These are phyloP conservation scores for Aspergillus kassunensis DNA, from an alignment of 495 filamentous ascomycete genomes.

Conservation along the genomic window DNA sequence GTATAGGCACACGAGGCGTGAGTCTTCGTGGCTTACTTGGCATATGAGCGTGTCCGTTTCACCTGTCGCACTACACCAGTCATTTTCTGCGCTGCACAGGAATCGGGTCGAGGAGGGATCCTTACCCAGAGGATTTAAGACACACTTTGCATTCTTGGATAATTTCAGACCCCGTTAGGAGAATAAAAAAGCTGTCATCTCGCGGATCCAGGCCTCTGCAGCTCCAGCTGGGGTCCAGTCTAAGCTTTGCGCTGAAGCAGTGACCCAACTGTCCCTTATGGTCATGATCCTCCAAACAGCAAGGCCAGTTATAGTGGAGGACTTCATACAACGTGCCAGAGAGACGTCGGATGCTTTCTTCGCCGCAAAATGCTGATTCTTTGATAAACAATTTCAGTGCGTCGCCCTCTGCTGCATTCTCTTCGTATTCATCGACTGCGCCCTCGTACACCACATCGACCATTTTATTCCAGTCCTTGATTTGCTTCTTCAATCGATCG, in stretches of 20 bases:
- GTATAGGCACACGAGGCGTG: constrained; percentile 6
- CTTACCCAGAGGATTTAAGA: background rate
- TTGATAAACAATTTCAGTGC: background rate
- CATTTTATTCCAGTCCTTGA: background rate
- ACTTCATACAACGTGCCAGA: background rate
- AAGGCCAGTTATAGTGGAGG: constrained; percentile 5
- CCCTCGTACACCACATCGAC: background rate
- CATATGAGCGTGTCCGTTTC: constrained; percentile 4
- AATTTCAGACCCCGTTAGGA: constrained; percentile 9
- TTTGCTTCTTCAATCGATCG: background rate
- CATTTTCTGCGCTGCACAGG: background rate
- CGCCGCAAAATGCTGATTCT: background rate
- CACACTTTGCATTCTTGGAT: constrained; percentile 12
- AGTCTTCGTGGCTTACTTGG: constrained; percentile 9
- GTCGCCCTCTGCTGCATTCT: background rate
- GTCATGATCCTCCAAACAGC: background rate
- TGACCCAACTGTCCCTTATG: constrained; percentile 10
- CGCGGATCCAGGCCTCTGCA: background rate
- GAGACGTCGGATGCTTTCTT: background rate
- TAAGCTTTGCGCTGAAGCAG: constrained; percentile 9
- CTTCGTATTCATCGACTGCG: background rate
- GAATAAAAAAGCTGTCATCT: constrained; percentile 8
- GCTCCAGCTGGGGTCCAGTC: constrained; percentile 13
- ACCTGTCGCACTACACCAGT: background rate
- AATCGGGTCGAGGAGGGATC: background rate